Evolutionary conservation across 2,329 filamentous ascomycete genomes (phyloP), one percentile per base, ranked within the genome.

Genomic region (Thermoascus crustaceus): DNA sequence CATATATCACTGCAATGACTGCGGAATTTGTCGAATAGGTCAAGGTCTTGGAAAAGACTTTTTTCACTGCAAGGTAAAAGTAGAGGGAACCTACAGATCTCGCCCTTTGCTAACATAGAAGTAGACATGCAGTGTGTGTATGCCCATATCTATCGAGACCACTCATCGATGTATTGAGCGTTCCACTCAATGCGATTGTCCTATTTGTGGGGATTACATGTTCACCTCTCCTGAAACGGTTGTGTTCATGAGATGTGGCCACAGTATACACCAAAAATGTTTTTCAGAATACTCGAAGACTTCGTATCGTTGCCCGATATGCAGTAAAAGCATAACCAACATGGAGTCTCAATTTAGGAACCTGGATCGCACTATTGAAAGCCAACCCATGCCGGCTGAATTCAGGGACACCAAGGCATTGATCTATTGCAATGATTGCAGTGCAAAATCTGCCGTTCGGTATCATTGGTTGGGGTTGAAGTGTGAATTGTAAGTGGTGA

Each of bases 381-480:
- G 74, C 29, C 91, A 98, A 55, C 91, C 91, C 2, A 96, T 98
- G 87, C 91, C 91, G 0, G 64, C 72, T 4, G 84, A 93, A 44
- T 94, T 88, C 51, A 72, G 68, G 41, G 78, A 86, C 49, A 87
- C 85, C 4, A 79, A 79, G 43, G 89, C 87, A 9, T 76, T 88
- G 44, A 77, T 96, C 32, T 77, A 88, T 42, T 98, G 91, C 62
- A 96, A 98, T 57, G 91, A 98, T 63, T 98, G 91, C 62, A 85
- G 80, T 30, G 83, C 84, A 8, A 88, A 87, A 55, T 88, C 82
- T 42, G 82, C 83, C 14, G 86, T 91, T 14, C 74, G 76, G 19
- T 98, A 93, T 55, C 91, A 98, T 61, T 98, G 91, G 86, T 69
- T 96, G 4, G 91, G 91, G 0, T 69, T 94, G 30, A 94, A 94